These are phyloP conservation scores for Solanum arcanum DNA, from an alignment of 257 asterid genomes.

Conservation along the genomic window DNA sequence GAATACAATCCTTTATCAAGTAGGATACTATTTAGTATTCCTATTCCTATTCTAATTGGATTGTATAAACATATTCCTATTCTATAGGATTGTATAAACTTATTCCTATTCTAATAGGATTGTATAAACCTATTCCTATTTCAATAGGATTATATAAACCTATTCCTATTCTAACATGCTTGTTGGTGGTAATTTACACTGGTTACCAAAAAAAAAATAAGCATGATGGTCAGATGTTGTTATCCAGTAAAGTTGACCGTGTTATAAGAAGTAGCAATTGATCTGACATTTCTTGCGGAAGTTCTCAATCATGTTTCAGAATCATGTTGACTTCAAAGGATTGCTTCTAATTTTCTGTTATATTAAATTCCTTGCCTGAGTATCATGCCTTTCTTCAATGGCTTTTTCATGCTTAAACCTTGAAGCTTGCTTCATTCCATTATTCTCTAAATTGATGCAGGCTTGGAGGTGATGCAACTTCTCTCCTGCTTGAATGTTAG, in stretches of 20 bases:
- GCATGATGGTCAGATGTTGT: not conserved
- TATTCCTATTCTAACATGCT: not conserved
- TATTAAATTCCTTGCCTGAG: not conserved
- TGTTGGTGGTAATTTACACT: not conserved
- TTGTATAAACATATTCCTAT: too few species aligned
- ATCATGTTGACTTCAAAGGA: not conserved
- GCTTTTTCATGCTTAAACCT: not conserved
- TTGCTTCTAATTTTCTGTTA: not conserved
- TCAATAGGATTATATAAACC: too few species aligned
- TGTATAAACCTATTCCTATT: too few species aligned
- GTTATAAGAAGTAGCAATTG: not conserved
- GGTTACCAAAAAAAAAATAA: not conserved
- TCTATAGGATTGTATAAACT: too few species aligned
- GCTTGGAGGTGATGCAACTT: slow-evolving; percentile 82
- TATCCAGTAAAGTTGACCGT: not conserved
- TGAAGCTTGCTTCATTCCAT: not conserved
- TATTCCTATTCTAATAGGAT: too few species aligned
- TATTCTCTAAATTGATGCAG: slow-evolving; percentile 24
- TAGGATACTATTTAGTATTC: too few species aligned
- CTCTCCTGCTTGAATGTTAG: slow-evolving; percentile 71
- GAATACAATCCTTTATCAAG: too few species aligned
- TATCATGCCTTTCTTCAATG: not conserved
- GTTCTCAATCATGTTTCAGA: not conserved
- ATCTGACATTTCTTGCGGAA: not conserved
- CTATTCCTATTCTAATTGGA: too few species aligned